A percentile compares a stretch with the other conserved stretches of the same genome.
Evolutionary conservation across 2,329 filamentous ascomycete genomes (phyloP).

Genomic region (Lecanosticta acicola): DNA sequence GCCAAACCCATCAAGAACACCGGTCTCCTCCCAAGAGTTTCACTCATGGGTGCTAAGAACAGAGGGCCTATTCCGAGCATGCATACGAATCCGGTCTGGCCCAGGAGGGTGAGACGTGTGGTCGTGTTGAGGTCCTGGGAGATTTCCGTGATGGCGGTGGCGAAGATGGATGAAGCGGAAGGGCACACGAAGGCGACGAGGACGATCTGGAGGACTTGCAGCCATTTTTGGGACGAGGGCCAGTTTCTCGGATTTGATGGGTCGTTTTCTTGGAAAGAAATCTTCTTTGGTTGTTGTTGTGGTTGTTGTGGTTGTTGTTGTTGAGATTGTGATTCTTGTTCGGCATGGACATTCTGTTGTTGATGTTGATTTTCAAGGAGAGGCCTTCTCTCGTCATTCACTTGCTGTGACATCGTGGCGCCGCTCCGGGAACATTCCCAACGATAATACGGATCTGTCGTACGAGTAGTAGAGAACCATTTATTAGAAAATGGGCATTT

Average conservation of each 20-base stretch:
- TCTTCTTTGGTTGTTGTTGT: neutral
- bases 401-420: neutral
- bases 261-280: constrained; percentile 3
- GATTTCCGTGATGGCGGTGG: constrained; percentile 4
- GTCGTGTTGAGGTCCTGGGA: neutral
- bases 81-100: constrained; percentile 46
- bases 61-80: constrained; percentile 45
- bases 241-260: constrained; percentile 3
- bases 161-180: constrained; percentile 7
- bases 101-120: constrained; percentile 34
- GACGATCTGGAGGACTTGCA: constrained; percentile 4
- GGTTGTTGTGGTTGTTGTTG: neutral
- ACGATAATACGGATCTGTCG: too few relatives aligned
- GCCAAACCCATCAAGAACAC: constrained; percentile 41
- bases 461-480: too few relatives aligned
- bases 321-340: neutral
- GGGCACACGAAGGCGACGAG: constrained; percentile 8
- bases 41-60: constrained; percentile 42
- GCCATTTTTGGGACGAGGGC: constrained; percentile 4
- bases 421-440: neutral
- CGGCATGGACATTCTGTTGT: neutral
- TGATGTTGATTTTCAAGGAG: constrained; percentile 2
- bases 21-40: constrained; percentile 43
- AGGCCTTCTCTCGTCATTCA: constrained; percentile 1
- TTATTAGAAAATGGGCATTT: too few relatives aligned